phyloP scores from a whole-genome alignment of 2,329 filamentous ascomycete species.

The Hirsutella rhossiliensis region DNA sequence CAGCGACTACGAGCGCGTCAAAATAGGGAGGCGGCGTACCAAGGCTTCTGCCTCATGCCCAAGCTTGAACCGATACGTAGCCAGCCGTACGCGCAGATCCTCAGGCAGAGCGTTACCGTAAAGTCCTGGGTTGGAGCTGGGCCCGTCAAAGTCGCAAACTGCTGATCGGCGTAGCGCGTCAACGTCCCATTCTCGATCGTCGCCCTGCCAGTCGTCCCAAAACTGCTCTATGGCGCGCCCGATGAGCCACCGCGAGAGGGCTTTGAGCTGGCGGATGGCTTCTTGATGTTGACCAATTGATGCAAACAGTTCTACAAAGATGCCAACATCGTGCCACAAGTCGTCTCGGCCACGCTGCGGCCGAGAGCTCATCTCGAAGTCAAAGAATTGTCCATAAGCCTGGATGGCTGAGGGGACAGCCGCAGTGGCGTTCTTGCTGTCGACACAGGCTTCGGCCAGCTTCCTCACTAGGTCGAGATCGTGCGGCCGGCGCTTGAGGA shows the following conservation, averaged over 20 bases:
- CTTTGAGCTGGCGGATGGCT: constrained; percentile 59
- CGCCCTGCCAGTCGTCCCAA: constrained; percentile 61
- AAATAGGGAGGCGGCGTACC: constrained; percentile 27
- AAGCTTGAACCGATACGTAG: constrained; percentile 66
- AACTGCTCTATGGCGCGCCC: constrained; percentile 60
- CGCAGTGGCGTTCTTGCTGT: constrained; percentile 32
- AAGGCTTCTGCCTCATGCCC: constrained; percentile 60
- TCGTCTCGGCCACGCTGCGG: constrained; percentile 23
- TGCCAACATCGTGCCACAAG: constrained; percentile 73
- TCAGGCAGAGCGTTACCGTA: constrained; percentile 69
- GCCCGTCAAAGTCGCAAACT: constrained; percentile 48
- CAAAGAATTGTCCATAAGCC: constrained; percentile 36
- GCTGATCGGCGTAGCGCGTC: constrained; percentile 54
- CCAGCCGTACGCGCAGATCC: constrained; percentile 75
- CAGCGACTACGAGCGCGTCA: not conserved
- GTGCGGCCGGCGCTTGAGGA: constrained; percentile 37
- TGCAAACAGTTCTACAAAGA: constrained; percentile 72
- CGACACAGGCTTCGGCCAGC: constrained; percentile 43
- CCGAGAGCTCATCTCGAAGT: constrained; percentile 23
- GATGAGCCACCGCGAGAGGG: constrained; percentile 69
- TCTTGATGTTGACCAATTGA: constrained; percentile 49
- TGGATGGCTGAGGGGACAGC: constrained; percentile 27
- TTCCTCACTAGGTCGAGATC: constrained; percentile 44
- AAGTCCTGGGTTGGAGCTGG: constrained; percentile 35
- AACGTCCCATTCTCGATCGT: constrained; percentile 85